Evolutionary conservation across 495 filamentous ascomycete genomes (phyloP).

Genomic region (Trichocladium uniseriatum): DNA sequence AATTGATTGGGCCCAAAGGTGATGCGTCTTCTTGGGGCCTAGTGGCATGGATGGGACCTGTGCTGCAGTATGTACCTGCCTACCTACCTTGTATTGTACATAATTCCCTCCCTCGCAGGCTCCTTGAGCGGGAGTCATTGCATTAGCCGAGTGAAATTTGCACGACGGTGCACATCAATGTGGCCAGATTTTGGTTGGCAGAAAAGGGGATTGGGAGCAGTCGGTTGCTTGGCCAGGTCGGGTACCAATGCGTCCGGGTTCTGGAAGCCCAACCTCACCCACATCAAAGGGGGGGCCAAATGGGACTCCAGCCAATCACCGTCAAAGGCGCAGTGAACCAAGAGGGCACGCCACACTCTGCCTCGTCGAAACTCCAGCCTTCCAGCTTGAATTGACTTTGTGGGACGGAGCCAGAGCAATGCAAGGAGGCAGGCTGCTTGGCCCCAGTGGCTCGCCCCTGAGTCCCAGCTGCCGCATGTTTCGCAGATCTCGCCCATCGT

Average conservation of each 20-base stretch:
- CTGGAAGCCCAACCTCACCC: slow-evolving; percentile 21
- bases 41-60: no score
- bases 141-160: neutral
- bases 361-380: neutral
- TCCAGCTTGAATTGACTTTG: neutral
- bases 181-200: neutral
- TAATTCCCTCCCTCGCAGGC: neutral
- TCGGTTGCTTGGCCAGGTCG: slow-evolving; percentile 16
- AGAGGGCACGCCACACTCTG: neutral
- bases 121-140: neutral
- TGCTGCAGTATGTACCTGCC: no score
- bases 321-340: neutral
- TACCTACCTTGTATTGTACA: neutral
- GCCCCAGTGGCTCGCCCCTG: neutral
- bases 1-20: no score
- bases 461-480: neutral
- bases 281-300: slow-evolving; percentile 1
- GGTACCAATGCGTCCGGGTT: slow-evolving; percentile 35
- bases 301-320: slow-evolving; percentile 20
- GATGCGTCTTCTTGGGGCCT: no score
- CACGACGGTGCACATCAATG: neutral
- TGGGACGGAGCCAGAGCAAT: neutral
- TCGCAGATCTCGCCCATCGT: neutral
- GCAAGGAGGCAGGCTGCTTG: neutral
- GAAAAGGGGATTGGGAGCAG: slow-evolving; percentile 13